Conservation (phyloP, 495 filamentous ascomycete species). For the Penicillium antarcticum region DNA sequence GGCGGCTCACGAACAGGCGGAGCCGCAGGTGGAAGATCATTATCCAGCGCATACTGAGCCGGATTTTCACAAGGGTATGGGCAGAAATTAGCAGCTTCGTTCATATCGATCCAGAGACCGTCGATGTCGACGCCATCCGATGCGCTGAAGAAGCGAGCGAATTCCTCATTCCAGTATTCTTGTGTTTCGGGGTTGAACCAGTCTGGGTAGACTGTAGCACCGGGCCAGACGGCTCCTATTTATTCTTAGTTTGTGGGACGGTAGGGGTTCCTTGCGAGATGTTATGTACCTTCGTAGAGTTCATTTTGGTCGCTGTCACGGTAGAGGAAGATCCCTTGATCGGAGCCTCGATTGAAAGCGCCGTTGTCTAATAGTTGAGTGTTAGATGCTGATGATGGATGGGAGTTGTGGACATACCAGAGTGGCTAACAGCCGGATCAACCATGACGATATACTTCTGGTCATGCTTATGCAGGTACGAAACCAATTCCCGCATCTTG, state of each 20-base stretch:
- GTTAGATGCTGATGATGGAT: neutral
- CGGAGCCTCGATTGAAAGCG: conserved; percentile 59
- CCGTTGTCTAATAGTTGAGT: conserved; percentile 49
- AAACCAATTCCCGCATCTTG: conserved; percentile 65
- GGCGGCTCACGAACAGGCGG: conserved; percentile 60
- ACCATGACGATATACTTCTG: conserved; percentile 89
- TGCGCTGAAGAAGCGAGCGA: conserved; percentile 63
- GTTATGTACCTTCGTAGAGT: conserved; percentile 57
- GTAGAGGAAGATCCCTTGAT: conserved; percentile 63
- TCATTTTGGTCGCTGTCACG: conserved; percentile 52
- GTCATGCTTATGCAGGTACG: conserved; percentile 66
- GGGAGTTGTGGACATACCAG: conserved; percentile 13
- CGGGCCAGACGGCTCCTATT: conserved; percentile 75
- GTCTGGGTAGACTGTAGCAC: conserved; percentile 75
- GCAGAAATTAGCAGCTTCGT: conserved; percentile 73
- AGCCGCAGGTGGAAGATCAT: conserved; percentile 61
- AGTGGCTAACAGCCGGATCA: conserved; percentile 66
- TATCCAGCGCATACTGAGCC: conserved; percentile 43
- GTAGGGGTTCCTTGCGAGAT: neutral
- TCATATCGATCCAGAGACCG: conserved; percentile 87
- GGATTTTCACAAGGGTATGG: conserved; percentile 69
- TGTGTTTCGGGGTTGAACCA: conserved; percentile 72
- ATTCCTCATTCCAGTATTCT: conserved; percentile 73
- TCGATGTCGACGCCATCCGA: conserved; percentile 74
- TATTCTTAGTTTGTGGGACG: conserved; percentile 4